Conservation (phyloP, 257 asterid species). For the Solanum arcanum region DNA sequence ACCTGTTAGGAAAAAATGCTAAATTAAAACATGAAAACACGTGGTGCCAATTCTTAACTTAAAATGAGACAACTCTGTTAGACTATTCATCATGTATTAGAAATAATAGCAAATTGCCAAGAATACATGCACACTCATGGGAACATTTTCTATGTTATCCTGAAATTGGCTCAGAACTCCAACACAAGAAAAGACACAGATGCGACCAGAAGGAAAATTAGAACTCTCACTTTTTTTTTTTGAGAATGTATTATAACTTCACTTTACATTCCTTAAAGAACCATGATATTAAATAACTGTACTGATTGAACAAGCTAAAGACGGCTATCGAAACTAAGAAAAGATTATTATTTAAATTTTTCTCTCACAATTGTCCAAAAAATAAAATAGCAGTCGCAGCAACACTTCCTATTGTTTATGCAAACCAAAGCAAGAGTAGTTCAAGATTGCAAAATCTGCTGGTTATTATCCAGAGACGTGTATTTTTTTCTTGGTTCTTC, state of each 20-base stretch:
- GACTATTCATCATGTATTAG: neutral
- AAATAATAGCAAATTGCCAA: neutral
- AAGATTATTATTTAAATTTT: neutral
- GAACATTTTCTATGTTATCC: neutral
- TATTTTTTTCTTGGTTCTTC: neutral
- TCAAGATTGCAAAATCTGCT: neutral
- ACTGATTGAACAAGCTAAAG: neutral
- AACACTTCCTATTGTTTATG: neutral
- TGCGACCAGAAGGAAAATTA: neutral
- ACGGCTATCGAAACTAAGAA: neutral
- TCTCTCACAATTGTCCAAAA: neutral
- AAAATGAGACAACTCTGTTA: neutral
- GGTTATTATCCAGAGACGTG: neutral
- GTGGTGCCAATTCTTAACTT: neutral
- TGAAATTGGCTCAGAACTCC: neutral
- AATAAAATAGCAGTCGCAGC: neutral
- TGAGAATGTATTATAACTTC: neutral
- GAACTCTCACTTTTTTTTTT: neutral
- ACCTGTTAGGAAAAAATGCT: conserved; percentile 29
- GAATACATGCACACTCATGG: neutral
- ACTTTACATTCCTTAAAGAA: neutral
- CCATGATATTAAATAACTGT: neutral
- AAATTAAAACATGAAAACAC: neutral
- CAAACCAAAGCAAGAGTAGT: neutral
- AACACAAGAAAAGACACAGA: neutral